Base-by-base conservation (phyloP, 371 early-diverging fungal genomes). In the Chytridium lagenaria region DNA sequence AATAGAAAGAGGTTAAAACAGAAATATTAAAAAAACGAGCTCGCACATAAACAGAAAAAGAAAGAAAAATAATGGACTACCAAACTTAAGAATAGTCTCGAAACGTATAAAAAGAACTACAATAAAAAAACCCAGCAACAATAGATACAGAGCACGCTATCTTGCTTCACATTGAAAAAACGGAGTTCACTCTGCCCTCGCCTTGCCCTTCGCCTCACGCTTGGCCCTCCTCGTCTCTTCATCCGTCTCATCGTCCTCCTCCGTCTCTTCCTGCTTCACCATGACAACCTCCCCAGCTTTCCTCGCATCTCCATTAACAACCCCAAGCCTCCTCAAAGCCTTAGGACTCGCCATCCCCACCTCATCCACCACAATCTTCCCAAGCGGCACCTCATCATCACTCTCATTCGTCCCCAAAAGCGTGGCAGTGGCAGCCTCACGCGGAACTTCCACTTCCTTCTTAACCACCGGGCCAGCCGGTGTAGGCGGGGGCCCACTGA, bases 201-300 rank as follows among this genome's bases (percentile, higher is more conserved):
- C 57, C 57, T 55, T 55, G 15, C 57, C 57, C 57, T 55, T 55
- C 57, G 57, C 57, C 57, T 55, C 57, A 7, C 57, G 5, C 57
- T 10, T 19, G 15, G 7, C 16, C 26, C 30, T 55, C 26, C 10
- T 16, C 10, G 23, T 23, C 57, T 19, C 26, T 10, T 19, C 57
- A 19, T 55, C 57, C 57, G 7, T 23, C 57, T 55, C 57, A 7
- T 55, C 57, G 15, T 55, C 57, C 57, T 55, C 57, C 26, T 55
- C 57, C 10, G 16, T 26, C 57, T 55, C 57, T 23, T 26, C 57
- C 57, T 26, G 15, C 57, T 30, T 55, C 57, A 30, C 30, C 15
- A 49, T 22, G n/a, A n/a, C n/a, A n/a, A n/a, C n/a, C n/a, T n/a
- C n/a, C n/a, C n/a, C n/a, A n/a, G n/a, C n/a, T n/a, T n/a, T n/a